A percentile compares a stretch with the other conserved stretches of the same genome.
phyloP scores from a whole-genome alignment of 257 asterid genomes.

The Penstemon newberryi region DNA sequence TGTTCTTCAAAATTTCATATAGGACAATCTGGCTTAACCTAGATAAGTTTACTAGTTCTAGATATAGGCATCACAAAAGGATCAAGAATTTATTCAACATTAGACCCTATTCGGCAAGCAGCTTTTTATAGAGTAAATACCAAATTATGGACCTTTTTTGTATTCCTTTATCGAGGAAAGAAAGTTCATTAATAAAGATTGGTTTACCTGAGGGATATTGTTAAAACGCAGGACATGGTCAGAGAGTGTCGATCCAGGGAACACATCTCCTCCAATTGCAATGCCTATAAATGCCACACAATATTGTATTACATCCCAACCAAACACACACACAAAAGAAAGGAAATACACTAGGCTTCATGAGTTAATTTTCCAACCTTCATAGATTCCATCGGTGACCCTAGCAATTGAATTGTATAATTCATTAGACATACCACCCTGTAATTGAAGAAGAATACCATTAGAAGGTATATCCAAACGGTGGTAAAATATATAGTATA shows the following conservation, averaged over 20 bases:
- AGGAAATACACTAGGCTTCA: constrained; percentile 7
- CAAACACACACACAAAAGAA: constrained; percentile 5
- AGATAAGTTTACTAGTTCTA: constrained; percentile 12
- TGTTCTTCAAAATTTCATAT: constrained; percentile 4
- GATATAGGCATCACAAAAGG: constrained; percentile 8
- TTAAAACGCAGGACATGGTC: constrained; percentile 97
- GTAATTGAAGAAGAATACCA: constrained; percentile 31
- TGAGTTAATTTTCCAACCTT: constrained; percentile 55
- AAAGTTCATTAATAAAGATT: not conserved
- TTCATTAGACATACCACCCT: constrained; percentile 99
- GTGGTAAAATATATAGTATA: constrained; percentile 10
- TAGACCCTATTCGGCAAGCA: not conserved
- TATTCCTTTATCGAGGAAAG: not conserved
- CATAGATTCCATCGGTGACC: constrained; percentile 96
- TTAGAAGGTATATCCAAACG: constrained; percentile 25
- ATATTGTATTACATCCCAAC: constrained; percentile 19
- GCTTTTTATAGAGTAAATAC: not conserved
- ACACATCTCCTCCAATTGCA: constrained; percentile 99
- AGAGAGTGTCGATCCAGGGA: constrained; percentile 98
- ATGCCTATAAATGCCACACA: constrained; percentile 55
- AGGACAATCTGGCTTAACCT: constrained; percentile 12
- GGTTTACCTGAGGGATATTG: constrained; percentile 91
- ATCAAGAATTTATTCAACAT: not conserved
- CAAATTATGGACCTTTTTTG: not conserved
- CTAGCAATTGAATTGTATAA: constrained; percentile 95